phyloP scores from a whole-genome alignment of 768 basidiomycete genomes.

The Fibroporia radiculosa region DNA sequence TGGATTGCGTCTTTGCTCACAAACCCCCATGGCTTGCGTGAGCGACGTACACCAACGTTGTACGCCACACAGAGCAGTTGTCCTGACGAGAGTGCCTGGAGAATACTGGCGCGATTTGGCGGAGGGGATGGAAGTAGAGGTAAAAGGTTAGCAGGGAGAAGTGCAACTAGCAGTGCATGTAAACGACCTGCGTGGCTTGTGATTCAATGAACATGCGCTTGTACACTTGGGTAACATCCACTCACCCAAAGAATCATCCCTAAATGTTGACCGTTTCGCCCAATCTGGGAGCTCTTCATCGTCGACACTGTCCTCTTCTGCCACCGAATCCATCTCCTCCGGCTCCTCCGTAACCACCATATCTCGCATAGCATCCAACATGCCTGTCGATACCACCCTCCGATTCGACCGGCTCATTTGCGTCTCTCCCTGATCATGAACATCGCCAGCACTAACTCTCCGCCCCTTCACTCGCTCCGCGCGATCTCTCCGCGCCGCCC shows the following conservation, averaged over 20 bases:
- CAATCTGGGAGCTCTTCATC: conserved; percentile 73
- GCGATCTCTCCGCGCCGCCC: conserved; percentile 35
- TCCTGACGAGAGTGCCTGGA: conserved; percentile 60
- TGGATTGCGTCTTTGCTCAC: conserved; percentile 73
- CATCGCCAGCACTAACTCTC: conserved; percentile 42
- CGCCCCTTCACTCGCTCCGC: conserved; percentile 33
- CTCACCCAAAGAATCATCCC: conserved; percentile 52
- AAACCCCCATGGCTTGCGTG: conserved; percentile 83
- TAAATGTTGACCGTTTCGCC: conserved; percentile 57
- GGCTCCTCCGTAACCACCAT: conserved; percentile 49
- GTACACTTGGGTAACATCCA: conserved; percentile 1
- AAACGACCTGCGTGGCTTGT: conserved; percentile 42
- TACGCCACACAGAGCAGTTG: conserved; percentile 76
- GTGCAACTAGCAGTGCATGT: conserved; percentile 48
- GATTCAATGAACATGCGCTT: background rate
- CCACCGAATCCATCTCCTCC: conserved; percentile 41
- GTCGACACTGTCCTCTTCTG: conserved; percentile 44
- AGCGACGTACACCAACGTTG: conserved; percentile 73
- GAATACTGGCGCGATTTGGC: conserved; percentile 31
- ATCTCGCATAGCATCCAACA: conserved; percentile 44
- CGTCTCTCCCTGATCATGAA: conserved; percentile 7
- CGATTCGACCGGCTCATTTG: conserved; percentile 28
- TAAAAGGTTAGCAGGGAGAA: conserved; percentile 54
- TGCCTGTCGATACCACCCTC: conserved; percentile 53
- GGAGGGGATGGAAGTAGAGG: conserved; percentile 27